Evolutionary conservation across 1,284 basidiomycete genomes (phyloP).

Genomic region (Caloboletus firmus): DNA sequence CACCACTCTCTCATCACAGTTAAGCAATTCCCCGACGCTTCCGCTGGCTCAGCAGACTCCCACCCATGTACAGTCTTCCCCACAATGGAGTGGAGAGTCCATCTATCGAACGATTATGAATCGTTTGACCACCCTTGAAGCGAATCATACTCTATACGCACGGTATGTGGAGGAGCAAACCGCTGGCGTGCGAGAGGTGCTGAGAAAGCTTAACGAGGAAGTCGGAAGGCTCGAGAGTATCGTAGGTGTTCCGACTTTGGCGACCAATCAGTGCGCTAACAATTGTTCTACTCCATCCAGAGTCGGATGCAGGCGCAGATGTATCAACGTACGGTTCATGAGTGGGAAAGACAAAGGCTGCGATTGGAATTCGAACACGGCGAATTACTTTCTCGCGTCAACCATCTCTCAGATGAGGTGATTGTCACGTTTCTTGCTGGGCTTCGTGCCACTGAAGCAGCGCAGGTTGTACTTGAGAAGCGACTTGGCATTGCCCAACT

Average conservation of each 20-base stretch:
- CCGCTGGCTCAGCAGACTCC: slow-evolving; percentile 7
- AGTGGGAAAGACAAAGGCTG: slow-evolving; percentile 69
- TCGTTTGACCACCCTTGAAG: slow-evolving; percentile 81
- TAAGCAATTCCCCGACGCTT: slow-evolving; percentile 1
- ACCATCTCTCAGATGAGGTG: slow-evolving; percentile 76
- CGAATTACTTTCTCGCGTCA: slow-evolving; percentile 64
- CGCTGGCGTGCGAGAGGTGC: slow-evolving; percentile 70
- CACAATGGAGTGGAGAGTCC: slow-evolving; percentile 69
- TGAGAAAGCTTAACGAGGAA: slow-evolving; percentile 80
- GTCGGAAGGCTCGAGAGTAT: slow-evolving; percentile 74
- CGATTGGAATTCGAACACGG: slow-evolving; percentile 70
- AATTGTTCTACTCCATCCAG: slow-evolving; percentile 36
- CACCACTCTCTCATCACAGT: slow-evolving; percentile 1
- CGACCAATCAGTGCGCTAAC: not conserved
- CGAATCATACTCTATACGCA: slow-evolving; percentile 84
- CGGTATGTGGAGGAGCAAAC: slow-evolving; percentile 93
- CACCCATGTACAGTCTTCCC: slow-evolving; percentile 10
- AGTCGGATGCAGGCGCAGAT: slow-evolving; percentile 65
- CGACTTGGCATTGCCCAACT: slow-evolving; percentile 82
- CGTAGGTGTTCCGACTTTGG: slow-evolving; percentile 47
- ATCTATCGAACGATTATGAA: slow-evolving; percentile 98
- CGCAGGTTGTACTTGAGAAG: slow-evolving; percentile 78
- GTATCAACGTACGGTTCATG: slow-evolving; percentile 62
- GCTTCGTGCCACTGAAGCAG: slow-evolving; percentile 1
- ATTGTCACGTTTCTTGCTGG: slow-evolving; percentile 6